A percentile compares a stretch with the other conserved stretches of the same genome.
phyloP scores from a whole-genome alignment of 805 yeast species.

The Saturnispora galanensis region DNA sequence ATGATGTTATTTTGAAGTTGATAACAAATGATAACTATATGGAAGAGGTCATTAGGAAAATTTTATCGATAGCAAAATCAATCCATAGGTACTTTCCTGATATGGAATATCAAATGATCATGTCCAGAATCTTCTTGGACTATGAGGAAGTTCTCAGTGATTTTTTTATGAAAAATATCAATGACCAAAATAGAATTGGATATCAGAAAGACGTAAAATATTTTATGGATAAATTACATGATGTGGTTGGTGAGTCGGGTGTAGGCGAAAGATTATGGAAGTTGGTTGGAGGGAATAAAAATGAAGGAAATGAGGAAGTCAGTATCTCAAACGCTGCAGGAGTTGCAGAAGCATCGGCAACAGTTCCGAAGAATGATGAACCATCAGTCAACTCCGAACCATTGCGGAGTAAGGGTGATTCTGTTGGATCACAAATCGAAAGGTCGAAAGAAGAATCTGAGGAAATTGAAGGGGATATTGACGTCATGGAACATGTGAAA shows the following conservation, averaged over 20 bases:
- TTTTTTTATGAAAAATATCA: constrained; percentile 38
- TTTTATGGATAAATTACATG: constrained; percentile 51
- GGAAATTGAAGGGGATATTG: too few relatives aligned
- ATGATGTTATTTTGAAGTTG: constrained; percentile 34
- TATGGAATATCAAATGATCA: constrained; percentile 33
- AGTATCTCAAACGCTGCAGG: neutral
- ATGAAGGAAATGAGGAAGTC: neutral
- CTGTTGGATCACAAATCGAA: too few relatives aligned
- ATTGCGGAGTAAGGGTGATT: too few relatives aligned
- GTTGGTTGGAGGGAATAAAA: constrained; percentile 22
- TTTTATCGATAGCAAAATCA: constrained; percentile 52
- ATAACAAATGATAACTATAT: constrained; percentile 32
- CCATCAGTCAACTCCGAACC: too few relatives aligned
- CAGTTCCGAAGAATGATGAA: neutral
- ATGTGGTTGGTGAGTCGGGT: constrained; percentile 49
- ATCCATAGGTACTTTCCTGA: constrained; percentile 48
- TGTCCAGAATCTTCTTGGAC: constrained; percentile 44
- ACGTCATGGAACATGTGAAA: too few relatives aligned
- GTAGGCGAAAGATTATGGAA: constrained; percentile 58
- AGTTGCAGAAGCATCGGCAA: neutral
- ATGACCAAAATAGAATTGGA: constrained; percentile 40
- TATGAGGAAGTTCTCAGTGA: constrained; percentile 48
- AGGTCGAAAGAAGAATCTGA: too few relatives aligned
- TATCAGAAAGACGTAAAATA: constrained; percentile 43
- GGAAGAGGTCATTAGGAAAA: constrained; percentile 57